These are phyloP conservation scores for Onygena corvina DNA, from an alignment of 2,329 filamentous ascomycete genomes.

Conservation along the genomic window DNA sequence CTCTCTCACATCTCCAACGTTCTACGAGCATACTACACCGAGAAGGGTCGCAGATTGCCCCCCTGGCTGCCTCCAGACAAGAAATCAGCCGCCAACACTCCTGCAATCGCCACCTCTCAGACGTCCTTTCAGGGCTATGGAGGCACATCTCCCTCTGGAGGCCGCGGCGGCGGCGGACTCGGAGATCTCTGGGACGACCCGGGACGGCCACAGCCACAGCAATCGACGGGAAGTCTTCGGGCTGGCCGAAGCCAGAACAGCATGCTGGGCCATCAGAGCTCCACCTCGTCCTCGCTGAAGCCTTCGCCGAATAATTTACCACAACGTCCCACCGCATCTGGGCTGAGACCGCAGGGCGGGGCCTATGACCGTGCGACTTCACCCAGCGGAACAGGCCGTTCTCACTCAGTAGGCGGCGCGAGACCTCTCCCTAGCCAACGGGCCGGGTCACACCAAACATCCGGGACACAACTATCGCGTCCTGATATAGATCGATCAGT, in stretches of 20 bases:
- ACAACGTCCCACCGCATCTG: constrained; percentile 10
- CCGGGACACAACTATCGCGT: constrained; percentile 25
- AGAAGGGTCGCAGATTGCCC: constrained; percentile 72
- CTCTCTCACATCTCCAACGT: constrained; percentile 92
- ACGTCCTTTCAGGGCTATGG: constrained; percentile 39
- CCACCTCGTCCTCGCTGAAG: constrained; percentile 10
- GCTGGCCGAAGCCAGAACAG: constrained; percentile 21
- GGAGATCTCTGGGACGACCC: constrained; percentile 49
- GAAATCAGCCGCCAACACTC: constrained; percentile 50
- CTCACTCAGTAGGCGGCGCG: constrained; percentile 25
- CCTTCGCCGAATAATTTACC: constrained; percentile 14
- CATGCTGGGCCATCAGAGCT: background rate
- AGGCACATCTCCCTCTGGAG: constrained; percentile 19
- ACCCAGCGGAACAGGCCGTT: background rate
- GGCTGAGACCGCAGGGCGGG: background rate
- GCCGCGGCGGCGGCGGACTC: constrained; percentile 39
- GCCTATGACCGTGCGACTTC: constrained; percentile 1
- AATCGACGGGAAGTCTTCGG: constrained; percentile 31
- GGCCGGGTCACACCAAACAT: constrained; percentile 60
- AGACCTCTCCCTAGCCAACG: constrained; percentile 61
- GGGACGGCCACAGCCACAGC: constrained; percentile 19
- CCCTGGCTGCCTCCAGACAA: constrained; percentile 82
- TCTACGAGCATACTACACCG: constrained; percentile 80
- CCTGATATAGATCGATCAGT: constrained; percentile 29
- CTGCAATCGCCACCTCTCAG: constrained; percentile 38